Percentiles rank a stretch among this genome's conserved stretches.
phyloP scores from a whole-genome alignment of 441 rosid genomes.

The Gossypium trilobum region DNA sequence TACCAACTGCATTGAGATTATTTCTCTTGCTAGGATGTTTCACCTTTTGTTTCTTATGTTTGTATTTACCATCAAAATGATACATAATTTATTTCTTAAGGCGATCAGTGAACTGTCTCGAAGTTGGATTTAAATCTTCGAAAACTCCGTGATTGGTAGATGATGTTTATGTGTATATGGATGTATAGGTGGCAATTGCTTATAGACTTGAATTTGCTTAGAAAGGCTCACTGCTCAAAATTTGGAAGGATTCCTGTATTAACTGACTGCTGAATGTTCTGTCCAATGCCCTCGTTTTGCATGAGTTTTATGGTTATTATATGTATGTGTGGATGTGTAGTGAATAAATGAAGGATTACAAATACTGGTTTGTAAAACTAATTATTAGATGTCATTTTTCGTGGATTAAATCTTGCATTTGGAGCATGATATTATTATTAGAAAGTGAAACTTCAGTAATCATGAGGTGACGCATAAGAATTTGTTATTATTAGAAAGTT shows the following conservation, averaged over 20 bases:
- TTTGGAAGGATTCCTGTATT: background rate
- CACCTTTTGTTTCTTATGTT: background rate
- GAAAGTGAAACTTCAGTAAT: background rate
- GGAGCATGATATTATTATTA: no score
- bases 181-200: background rate
- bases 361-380: no score
- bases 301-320: no score
- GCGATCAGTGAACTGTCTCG: background rate
- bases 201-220: background rate
- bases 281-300: no score
- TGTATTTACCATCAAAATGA: no score
- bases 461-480: background rate
- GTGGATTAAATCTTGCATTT: no score
- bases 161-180: background rate
- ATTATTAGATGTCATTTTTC: no score
- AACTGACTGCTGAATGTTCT: background rate
- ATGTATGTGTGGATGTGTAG: no score
- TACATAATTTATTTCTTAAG: background rate
- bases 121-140: background rate
- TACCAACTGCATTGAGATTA: background rate
- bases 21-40: background rate
- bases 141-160: background rate
- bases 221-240: background rate
- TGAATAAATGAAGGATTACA: no score
- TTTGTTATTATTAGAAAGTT: background rate